Evolutionary conservation across 225 moss, liverwort and hornwort genomes (phyloP).

Genomic region (Bryoerythrophyllum caledonicum): DNA sequence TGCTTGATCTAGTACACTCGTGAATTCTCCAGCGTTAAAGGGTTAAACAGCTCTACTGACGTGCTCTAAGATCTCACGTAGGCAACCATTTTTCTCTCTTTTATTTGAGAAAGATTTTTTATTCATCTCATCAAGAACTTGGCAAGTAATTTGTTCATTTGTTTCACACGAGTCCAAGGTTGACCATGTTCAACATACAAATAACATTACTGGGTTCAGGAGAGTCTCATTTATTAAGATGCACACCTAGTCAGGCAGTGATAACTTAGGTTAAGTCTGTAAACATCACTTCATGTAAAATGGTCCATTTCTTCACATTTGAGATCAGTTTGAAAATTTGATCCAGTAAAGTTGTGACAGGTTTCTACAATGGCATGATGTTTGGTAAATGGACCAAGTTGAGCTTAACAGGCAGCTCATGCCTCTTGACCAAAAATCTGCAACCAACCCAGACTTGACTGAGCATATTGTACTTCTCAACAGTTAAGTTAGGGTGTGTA

Average conservation of each 20-base stretch:
- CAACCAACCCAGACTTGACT: slow-evolving; percentile 12
- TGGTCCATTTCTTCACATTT: background rate
- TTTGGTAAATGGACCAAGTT: background rate
- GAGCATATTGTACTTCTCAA: background rate
- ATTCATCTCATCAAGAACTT: background rate
- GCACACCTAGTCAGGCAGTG: too few relatives aligned
- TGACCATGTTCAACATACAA: too few relatives aligned
- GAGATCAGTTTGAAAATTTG: background rate
- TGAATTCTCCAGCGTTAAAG: too few relatives aligned
- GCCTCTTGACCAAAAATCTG: slow-evolving; percentile 19
- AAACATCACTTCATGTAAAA: background rate
- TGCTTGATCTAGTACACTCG: too few relatives aligned
- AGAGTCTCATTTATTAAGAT: too few relatives aligned
- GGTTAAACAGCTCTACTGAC: background rate
- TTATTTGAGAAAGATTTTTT: background rate
- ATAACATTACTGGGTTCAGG: too few relatives aligned
- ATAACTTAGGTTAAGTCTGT: background rate
- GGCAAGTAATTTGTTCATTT: too few relatives aligned
- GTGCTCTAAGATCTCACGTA: background rate
- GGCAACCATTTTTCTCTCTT: background rate
- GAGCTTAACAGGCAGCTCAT: background rate
- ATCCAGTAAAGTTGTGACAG: background rate
- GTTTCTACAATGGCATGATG: slow-evolving; percentile 3
- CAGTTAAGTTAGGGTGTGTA: background rate
- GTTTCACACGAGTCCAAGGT: too few relatives aligned